Percentiles rank a stretch among this genome's conserved stretches.
Conservation (phyloP, 176 grass and related monocot species). For the Lolium rigidum region DNA sequence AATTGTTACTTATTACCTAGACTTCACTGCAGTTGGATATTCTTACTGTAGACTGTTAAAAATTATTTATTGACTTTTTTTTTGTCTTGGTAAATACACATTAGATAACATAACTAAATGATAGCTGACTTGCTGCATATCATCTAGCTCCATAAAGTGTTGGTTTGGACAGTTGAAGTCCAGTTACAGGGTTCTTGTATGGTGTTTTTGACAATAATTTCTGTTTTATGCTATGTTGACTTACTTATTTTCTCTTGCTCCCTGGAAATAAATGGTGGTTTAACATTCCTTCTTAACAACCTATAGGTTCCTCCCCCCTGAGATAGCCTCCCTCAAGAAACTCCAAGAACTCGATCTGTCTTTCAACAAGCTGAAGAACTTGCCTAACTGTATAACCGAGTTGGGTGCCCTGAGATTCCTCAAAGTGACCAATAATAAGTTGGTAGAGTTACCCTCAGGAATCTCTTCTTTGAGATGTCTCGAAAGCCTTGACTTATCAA, state of each 20-base stretch:
- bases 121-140: neutral
- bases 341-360: slow-evolving; percentile 96
- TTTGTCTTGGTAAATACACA: neutral
- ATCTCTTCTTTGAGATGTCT: slow-evolving; percentile 80
- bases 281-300: slow-evolving; percentile 32
- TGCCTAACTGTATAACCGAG: slow-evolving; percentile 81
- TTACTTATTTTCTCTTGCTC: slow-evolving; percentile 21
- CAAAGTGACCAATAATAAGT: slow-evolving; percentile 96
- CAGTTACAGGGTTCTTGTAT: neutral
- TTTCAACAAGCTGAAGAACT: slow-evolving; percentile 97
- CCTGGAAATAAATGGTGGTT: slow-evolving; percentile 12
- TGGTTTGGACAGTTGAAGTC: neutral
- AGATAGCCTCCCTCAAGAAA: slow-evolving; percentile 77
- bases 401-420: slow-evolving; percentile 67
- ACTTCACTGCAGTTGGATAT: neutral
- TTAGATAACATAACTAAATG: neutral
- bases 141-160: neutral
- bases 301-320: slow-evolving; percentile 90
- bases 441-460: slow-evolving; percentile 75
- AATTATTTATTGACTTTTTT: neutral
- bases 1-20: neutral
- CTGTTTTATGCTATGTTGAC: slow-evolving; percentile 21
- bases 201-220: neutral
- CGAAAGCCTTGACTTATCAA: slow-evolving; percentile 88
- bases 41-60: slow-evolving; percentile 5